phyloP scores from a whole-genome alignment of 1,139 yeast species.

The Magnusiomyces sp. region DNA sequence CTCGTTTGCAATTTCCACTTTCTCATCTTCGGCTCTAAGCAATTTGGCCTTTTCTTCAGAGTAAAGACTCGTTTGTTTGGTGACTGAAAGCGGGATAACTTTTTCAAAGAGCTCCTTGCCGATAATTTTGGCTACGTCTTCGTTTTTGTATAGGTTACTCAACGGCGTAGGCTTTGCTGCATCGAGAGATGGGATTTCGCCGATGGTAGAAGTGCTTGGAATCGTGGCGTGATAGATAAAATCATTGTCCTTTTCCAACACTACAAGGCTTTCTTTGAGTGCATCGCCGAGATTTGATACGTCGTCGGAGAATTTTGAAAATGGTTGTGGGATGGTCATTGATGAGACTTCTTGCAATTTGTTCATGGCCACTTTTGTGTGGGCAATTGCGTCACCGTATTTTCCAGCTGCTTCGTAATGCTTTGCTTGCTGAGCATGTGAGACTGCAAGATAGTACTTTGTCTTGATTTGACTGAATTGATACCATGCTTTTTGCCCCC shows the following conservation, averaged over 20 bases:
- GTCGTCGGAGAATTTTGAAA: conserved; percentile 18
- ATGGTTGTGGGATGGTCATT: conserved; percentile 20
- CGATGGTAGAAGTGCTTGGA: conserved; percentile 49
- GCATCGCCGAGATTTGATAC: conserved; percentile 26
- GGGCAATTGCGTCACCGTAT: conserved; percentile 73
- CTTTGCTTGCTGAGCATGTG: conserved; percentile 47
- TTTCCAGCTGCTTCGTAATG: conserved; percentile 43
- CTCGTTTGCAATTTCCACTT: conserved; percentile 69
- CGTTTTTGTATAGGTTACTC: conserved; percentile 41
- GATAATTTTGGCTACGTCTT: conserved; percentile 46
- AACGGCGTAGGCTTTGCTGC: conserved; percentile 63
- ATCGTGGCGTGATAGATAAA: conserved; percentile 73
- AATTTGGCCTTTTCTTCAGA: conserved; percentile 83
- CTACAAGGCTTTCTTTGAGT: conserved; percentile 38
- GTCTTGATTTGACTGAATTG: conserved; percentile 38
- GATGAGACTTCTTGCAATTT: conserved; percentile 21
- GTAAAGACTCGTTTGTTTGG: conserved; percentile 77
- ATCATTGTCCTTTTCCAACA: conserved; percentile 74
- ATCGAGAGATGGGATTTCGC: conserved; percentile 62
- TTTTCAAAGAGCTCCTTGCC: conserved; percentile 54
- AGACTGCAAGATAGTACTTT: conserved; percentile 40
- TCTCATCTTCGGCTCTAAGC: conserved; percentile 66
- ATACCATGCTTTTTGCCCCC: conserved; percentile 49
- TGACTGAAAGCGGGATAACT: conserved; percentile 79
- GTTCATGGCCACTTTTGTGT: conserved; percentile 43